Percentiles rank a stretch among this genome's conserved stretches.
phyloP scores from a whole-genome alignment of 2,329 filamentous ascomycete genomes.

The Penicillium brasilianum region DNA sequence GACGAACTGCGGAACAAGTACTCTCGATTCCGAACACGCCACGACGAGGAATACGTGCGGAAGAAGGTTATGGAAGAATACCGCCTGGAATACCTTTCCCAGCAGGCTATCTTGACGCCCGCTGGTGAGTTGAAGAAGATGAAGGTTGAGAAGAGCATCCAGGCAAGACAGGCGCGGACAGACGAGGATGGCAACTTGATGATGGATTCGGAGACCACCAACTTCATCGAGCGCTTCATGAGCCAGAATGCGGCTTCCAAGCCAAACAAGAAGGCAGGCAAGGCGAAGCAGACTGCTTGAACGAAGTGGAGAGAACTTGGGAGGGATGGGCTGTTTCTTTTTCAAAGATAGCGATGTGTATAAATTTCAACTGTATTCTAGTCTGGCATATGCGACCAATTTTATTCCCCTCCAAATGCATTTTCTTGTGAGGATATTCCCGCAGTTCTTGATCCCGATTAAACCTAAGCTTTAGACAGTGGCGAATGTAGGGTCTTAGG shows the following conservation, averaged over 20 bases:
- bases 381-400: conserved; percentile 26
- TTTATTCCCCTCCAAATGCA: not conserved
- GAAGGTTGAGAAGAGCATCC: conserved; percentile 43
- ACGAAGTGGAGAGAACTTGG: not conserved
- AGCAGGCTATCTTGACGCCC: conserved; percentile 54
- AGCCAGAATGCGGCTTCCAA: conserved; percentile 23
- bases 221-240: conserved; percentile 47
- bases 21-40: conserved; percentile 78
- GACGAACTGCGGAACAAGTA: conserved; percentile 86
- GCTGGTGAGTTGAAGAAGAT: conserved; percentile 49
- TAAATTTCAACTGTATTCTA: conserved; percentile 36
- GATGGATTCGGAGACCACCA: conserved; percentile 39
- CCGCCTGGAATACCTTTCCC: conserved; percentile 51
- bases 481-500: conserved; percentile 10
- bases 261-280: conserved; percentile 5
- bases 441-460: not conserved
- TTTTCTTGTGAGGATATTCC: not conserved
- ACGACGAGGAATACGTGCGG: conserved; percentile 74
- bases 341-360: conserved; percentile 34
- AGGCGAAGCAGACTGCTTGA: conserved; percentile 22
- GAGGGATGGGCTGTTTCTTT: conserved; percentile 14
- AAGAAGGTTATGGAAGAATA: conserved; percentile 66
- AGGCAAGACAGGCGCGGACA: conserved; percentile 40
- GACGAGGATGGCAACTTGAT: conserved; percentile 46
- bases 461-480: not conserved